Evolutionary conservation across 306 rosid genomes (phyloP).

Genomic region (Cucumis melo): DNA sequence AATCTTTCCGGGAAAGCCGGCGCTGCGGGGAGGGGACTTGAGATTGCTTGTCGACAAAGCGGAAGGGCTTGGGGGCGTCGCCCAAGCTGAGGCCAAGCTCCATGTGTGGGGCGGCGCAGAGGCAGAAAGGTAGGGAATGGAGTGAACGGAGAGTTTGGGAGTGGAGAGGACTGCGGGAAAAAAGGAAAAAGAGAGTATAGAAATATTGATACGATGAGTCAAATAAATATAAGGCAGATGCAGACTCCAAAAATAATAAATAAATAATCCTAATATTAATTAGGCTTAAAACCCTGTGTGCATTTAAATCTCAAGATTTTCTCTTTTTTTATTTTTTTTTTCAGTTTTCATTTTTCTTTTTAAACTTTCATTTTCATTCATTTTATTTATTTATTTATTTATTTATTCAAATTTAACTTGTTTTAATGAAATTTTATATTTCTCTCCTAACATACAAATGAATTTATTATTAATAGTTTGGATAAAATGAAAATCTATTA

Average conservation of each 20-base stretch:
- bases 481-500: too few species aligned
- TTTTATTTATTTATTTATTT: too few species aligned
- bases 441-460: too few species aligned
- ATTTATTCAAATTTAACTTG: too few species aligned
- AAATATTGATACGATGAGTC: not conserved
- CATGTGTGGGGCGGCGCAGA: conserved; percentile 9
- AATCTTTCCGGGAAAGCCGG: not conserved
- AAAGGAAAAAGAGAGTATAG: conserved; percentile 1
- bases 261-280: not conserved
- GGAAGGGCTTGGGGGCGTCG: conserved; percentile 10
- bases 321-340: not conserved
- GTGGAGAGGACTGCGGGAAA: conserved; percentile 17
- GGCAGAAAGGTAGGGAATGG: not conserved
- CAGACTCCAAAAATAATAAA: not conserved
- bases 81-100: conserved; percentile 27
- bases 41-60: conserved; percentile 7
- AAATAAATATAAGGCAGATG: conserved; percentile 10
- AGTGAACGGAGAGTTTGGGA: conserved; percentile 8
- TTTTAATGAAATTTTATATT: too few species aligned
- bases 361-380: too few species aligned
- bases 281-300: not conserved
- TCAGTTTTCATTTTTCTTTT: not conserved
- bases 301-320: not conserved
- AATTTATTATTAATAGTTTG: too few species aligned
- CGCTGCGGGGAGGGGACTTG: not conserved